Base-by-base conservation (phyloP, 352 stramenopile genomes). In the Globisporangium carolinianum region DNA sequence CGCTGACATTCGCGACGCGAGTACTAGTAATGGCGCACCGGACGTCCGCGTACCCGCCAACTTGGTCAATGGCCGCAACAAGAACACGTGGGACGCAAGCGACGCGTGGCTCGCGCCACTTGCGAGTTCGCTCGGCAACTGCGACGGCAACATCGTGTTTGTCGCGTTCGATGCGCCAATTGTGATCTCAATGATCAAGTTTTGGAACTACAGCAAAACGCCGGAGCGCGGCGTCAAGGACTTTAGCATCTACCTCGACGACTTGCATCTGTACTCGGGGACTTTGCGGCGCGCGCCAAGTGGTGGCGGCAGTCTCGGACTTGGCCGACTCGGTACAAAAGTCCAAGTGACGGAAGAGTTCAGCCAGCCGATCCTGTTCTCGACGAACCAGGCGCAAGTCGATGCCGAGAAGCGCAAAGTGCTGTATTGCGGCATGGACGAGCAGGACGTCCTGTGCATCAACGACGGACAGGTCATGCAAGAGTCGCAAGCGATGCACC, bases 141-240 rank as follows among this genome's bases (percentile, higher is more conserved):
- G 45, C 14, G 45, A 79, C 3, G 83, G 80, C 41, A 95, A 95
- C 36, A 57, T 87, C 6, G 66, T 96, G 11, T 91, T 83, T 47
- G 53, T 92, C 5, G 70, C 66, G 5, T 96, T 92, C 54, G 80
- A 96, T 37, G 53, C 56, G 0, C 86, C 83, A 0, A 63, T 95
- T 6, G 75, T 83, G 15, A 36, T 95, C 4, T 94, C 83, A 0
- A 75, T 92, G 58, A 79, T 95, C 57, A 96, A 92, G 62, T 81
- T 96, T 51, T 96, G 80, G 79, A 96, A 97, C 52, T 97, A 97
- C 63, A 81, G 66, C 60, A 95, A 94, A 53, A 94, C 87, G 0
- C 79, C 87, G 0, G 78, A 89, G 50, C 80, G 89, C 54, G 88
- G 89, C 1, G 88, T 87, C 1, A 83, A 85, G 39, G 83, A 94